These are phyloP conservation scores for Phytophthora litchii DNA, from an alignment of 352 stramenopile species.

Conservation along the genomic window DNA sequence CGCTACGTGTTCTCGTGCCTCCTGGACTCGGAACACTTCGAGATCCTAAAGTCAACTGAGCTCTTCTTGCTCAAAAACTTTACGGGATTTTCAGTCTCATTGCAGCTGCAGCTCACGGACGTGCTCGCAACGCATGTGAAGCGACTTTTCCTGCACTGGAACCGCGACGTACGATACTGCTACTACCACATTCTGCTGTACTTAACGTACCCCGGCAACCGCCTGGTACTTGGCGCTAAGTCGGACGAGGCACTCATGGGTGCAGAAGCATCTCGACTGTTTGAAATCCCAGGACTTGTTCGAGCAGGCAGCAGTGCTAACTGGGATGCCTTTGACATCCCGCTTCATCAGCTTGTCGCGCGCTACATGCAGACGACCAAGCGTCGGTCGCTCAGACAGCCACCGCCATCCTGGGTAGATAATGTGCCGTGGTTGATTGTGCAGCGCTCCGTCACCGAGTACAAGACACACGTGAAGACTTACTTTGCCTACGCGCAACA, in stretches of 20 bases:
- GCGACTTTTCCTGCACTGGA: slow-evolving; percentile 82
- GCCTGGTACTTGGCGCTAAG: slow-evolving; percentile 67
- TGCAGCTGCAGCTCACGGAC: slow-evolving; percentile 59
- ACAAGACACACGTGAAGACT: slow-evolving; percentile 67
- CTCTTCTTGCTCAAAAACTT: slow-evolving; percentile 79
- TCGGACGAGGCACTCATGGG: slow-evolving; percentile 81
- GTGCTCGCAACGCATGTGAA: slow-evolving; percentile 60
- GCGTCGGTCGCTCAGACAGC: slow-evolving; percentile 20
- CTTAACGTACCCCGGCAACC: slow-evolving; percentile 80
- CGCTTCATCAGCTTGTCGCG: slow-evolving; percentile 58
- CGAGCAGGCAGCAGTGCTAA: slow-evolving; percentile 36
- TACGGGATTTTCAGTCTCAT: slow-evolving; percentile 45
- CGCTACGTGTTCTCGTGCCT: slow-evolving; percentile 62
- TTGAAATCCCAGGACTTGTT: slow-evolving; percentile 76
- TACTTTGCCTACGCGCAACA: slow-evolving; percentile 66
- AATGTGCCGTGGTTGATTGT: slow-evolving; percentile 43
- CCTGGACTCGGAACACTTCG: slow-evolving; percentile 73
- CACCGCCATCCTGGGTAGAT: slow-evolving; percentile 47
- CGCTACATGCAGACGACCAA: slow-evolving; percentile 58
- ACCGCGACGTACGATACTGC: slow-evolving; percentile 84
- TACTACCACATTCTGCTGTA: slow-evolving; percentile 85
- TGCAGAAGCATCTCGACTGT: slow-evolving; percentile 58
- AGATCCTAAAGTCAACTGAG: slow-evolving; percentile 69
- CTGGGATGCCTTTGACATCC: slow-evolving; percentile 71
- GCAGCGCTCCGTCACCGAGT: slow-evolving; percentile 67